Evolutionary conservation across 106 monocot genomes (phyloP), one percentile per base, ranked within the genome.

Genomic region (Allium sativum): DNA sequence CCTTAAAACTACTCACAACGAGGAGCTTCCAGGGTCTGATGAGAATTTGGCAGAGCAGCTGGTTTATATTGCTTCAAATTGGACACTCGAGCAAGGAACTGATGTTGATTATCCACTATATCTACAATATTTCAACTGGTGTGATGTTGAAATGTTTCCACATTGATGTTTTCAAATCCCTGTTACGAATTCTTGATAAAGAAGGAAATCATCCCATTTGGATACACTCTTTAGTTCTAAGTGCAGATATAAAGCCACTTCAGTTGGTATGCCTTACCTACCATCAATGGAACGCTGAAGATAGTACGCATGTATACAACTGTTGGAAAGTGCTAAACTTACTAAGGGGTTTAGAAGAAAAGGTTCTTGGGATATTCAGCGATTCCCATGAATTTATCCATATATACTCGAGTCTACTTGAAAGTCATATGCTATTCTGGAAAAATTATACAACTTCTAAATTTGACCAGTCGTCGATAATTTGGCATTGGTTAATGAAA

Each of bases 51-150:
- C 57, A 15, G 70, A 82, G 51, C 73, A 82, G 61, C 81, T 78
- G 82, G 73, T 98, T 59, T 87, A 74, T 44, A 67, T 92, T 78
- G 84, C 87, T 67, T 82, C 85, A 20, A 92, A 81, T 52, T 98
- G 98, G 98, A 67, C 79, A n/a, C 44, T 85, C 61, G 98, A 92
- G 64, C 98, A 98, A 40, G 82, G 78, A 13, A 92, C 78, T 10
- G 71, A 74, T 76, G 71, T 48, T 70, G 85, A 98, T 81, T 46
- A 85, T 62, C 41, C 59, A 21, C 62, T 87, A 22, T 88, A 85
- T 71, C 43, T 67, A 7, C 68, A 50, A 48, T 85, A 68, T 71
- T 88, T 98, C 40, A 72, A 76, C 51, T 77, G 76, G 85, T 92
- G 58, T 45, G 56, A 53, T 65, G 61, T 22, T 4, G 56, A 68